phyloP scores from a whole-genome alignment of 2,329 filamentous ascomycete genomes.

The Calycina herbarum region DNA sequence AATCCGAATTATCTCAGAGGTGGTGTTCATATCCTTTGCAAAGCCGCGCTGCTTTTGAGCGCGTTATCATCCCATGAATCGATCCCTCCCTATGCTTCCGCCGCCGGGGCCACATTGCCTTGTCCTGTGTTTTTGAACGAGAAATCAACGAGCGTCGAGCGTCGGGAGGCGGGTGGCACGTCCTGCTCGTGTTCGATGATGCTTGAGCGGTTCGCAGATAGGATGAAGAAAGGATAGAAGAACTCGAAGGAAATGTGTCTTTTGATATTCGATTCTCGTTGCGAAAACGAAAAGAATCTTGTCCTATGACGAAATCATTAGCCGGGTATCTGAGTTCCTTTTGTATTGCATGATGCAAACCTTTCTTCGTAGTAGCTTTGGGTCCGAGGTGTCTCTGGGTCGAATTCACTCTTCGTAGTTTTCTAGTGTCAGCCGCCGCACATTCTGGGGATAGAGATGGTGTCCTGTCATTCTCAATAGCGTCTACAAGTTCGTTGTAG shows the following conservation, averaged over 20 bases:
- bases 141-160: background rate
- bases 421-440: background rate
- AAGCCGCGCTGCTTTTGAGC: slow-evolving; percentile 8
- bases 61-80: slow-evolving; percentile 6
- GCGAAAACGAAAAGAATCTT: background rate
- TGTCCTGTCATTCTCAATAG: slow-evolving; percentile 10
- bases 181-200: background rate
- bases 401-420: slow-evolving; percentile 7
- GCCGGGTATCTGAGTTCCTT: background rate
- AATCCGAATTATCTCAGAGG: slow-evolving; percentile 2
- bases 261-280: slow-evolving; percentile 3
- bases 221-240: background rate
- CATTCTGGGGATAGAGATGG: slow-evolving; percentile 10
- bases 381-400: background rate
- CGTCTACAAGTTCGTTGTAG: slow-evolving; percentile 12
- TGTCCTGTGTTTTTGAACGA: background rate
- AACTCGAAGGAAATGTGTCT: background rate
- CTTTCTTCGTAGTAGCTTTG: background rate
- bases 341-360: background rate
- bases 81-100: background rate
- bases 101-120: background rate
- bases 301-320: background rate
- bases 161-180: background rate
- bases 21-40: background rate
- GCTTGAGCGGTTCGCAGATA: background rate